These are phyloP conservation scores for Botrytis aclada DNA, from an alignment of 2,329 filamentous ascomycete genomes.

Conservation along the genomic window DNA sequence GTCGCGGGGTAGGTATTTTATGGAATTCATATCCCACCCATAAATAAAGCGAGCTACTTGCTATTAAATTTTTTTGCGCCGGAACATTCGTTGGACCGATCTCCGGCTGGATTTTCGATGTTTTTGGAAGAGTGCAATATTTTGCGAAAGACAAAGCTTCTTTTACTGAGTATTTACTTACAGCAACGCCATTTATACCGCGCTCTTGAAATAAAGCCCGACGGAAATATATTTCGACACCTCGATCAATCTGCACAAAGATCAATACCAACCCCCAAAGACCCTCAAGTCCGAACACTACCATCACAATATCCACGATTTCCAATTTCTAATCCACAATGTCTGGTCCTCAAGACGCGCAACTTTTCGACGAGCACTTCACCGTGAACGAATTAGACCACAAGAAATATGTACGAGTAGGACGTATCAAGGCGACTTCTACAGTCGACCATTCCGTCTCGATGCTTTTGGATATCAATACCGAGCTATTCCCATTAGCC, in stretches of 20 bases:
- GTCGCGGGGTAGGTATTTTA: conserved; percentile 5
- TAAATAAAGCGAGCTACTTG: neutral
- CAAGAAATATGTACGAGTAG: conserved; percentile 92
- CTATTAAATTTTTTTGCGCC: conserved; percentile 8
- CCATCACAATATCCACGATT: conserved; percentile 32
- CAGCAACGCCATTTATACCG: conserved; percentile 9
- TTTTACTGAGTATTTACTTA: neutral
- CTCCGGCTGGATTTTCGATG: conserved; percentile 10
- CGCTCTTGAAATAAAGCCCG: neutral
- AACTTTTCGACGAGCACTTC: conserved; percentile 93
- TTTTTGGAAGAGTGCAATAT: conserved; percentile 11
- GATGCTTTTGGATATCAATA: conserved; percentile 90
- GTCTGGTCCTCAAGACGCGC: conserved; percentile 71
- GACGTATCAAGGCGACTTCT: conserved; percentile 75
- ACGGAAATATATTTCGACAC: neutral
- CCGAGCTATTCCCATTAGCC: conserved; percentile 78
- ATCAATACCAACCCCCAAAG: neutral
- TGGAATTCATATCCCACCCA: neutral
- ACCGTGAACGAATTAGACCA: conserved; percentile 74
- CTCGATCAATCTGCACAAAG: neutral
- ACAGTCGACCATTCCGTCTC: conserved; percentile 65
- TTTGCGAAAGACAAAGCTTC: conserved; percentile 15
- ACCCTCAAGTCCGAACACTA: neutral
- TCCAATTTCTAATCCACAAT: conserved; percentile 73
- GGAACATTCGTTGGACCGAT: conserved; percentile 1